Base-by-base conservation (phyloP, 371 early-diverging fungal genomes). In the Syncephalastrum contaminatum region DNA sequence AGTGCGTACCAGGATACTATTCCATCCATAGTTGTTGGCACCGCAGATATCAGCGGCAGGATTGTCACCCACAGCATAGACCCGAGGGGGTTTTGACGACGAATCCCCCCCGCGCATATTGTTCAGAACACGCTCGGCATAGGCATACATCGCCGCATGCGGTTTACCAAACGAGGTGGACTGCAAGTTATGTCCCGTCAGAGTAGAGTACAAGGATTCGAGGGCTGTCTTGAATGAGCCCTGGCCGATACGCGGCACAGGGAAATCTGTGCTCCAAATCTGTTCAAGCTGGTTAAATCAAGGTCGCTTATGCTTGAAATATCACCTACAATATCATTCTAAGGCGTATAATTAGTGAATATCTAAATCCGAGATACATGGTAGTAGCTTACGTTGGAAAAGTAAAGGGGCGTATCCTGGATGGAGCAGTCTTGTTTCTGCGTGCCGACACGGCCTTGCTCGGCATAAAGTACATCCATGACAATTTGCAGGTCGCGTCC, bases 161-260 rank as follows among this genome's bases (percentile, higher is more conserved):
- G 95, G 95, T 70, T 94, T 94, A n/a, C 95, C 95, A 64, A 82
- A 94, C 6, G 86, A 82, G 1, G 84, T 84, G 21, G 90, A 87
- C 49, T 85, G 63, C 0, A 91, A 70, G 4, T 63, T 52, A 10
- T 73, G 61, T 15, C 63, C 67, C 15, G 75, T 73, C 18, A 69
- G 43, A 22, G 56, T 53, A 22, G 64, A 58, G 53, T 72, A 75
- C 13, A 77, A 69, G 13, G 75, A 66, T 48, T 90, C 89, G 19
- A 94, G 63, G 14, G 87, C 81, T 6, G 78, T 67, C 43, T 88
- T 83, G 69, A 90, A 88, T 0, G 90, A 85, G 4, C 95, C 94
- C 69, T 93, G 93, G 13, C 85, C 93, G 56, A 90, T 83, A 25
- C 95, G 76, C n/a, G 89, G 86, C 1, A 70, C 70, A 10, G 88